Base-by-base conservation (phyloP, 83 land plant genomes). In the Picea abies region DNA sequence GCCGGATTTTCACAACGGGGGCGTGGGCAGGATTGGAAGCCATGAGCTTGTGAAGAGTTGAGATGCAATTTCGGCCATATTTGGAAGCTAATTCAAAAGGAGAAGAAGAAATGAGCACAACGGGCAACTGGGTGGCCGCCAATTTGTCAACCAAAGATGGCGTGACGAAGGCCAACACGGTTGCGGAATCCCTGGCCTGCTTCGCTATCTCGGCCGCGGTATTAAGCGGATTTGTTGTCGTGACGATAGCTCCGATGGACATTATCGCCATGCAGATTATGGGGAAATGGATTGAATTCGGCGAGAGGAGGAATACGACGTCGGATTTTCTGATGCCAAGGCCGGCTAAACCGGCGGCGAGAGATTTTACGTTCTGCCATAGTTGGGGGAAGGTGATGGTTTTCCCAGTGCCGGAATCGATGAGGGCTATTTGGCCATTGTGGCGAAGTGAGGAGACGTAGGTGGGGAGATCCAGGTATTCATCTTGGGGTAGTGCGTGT, bases 251-350 rank as follows among this genome's bases (percentile, higher is more conserved):
- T 35, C 84, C 84, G 67, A 80, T 37, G 17, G 84, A 39, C 70
- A 80, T 26, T 69, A 65, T n/a, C n/a, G 84, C 84, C 67, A 71
- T 35, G 82, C 29, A 83, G 72, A 61, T 29, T 11, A 82, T 56
- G 1, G 84, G 79, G 25, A 71, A 84, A 37, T n/a, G 32, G n/a
- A 84, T 63, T 9, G 82, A 64, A 68, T 83, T 83, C 9, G 82
- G 71, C 1, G 65, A 44, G 60, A 80, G 68, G 72, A 83, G 56
- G 71, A 83, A 58, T 22, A 83, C 83, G 20, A 79, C 82, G 71
- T 80, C 70, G 81, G 29, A 29, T 29, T 29, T 29, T 29, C 29
- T 29, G 29, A 29, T 29, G 29, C 29, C 29, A 1, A 29, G 29
- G 29, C 29, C 29, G 29, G 29, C 29, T 29, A 29, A 29, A 29